Evolutionary conservation across 2,329 filamentous ascomycete species (phyloP), one percentile per base, ranked within the genome.

Genomic region (Ascochyta fabae): DNA sequence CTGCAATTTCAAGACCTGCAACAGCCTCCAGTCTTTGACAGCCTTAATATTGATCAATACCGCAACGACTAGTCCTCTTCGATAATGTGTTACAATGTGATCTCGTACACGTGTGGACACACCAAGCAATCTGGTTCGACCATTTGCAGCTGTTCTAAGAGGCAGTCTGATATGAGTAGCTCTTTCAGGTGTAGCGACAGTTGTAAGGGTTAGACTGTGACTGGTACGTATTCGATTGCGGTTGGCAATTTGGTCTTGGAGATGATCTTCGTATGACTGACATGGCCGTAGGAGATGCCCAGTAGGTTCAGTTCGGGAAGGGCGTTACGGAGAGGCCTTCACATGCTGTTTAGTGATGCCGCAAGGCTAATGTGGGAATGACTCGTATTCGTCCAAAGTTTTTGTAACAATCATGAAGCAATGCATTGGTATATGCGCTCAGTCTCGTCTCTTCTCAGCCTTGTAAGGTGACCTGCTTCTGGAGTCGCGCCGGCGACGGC

Each of bases 391-490:
- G 13, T 31, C 10, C 29, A 31, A 12, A 15, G 29, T 2, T 13
- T 12, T 12, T 3, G 12, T 31, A 1, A 31, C 4, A 4, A 7
- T 10, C 15, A 19, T 35, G 6, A 19, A 7, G 15, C 5, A 16
- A 35, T 35, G n/a, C n/a, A 16, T 1, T 4, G 7, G 8, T 19
- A n/a, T 4, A 8, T 27, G 23, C 29, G 26, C 34, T 58, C 41
- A 68, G 26, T 64, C 59, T 16, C 53, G 45, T 19, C 51, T 50
- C 26, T 51, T 58, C 48, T 41, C 41, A 19, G 51, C 50, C 38
- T 61, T 54, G 19, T 63, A 58, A 19, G 67, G 67, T 31, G 67
- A 69, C 26, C 58, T 60, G 50, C 67, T 69, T 31, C 55, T 55
- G 29, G 57, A 63, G 27, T 60, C 56, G 12, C 42, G 55, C n/a